phyloP scores from a whole-genome alignment of 2,329 filamentous ascomycete genomes.

The Colletotrichum sp. region DNA sequence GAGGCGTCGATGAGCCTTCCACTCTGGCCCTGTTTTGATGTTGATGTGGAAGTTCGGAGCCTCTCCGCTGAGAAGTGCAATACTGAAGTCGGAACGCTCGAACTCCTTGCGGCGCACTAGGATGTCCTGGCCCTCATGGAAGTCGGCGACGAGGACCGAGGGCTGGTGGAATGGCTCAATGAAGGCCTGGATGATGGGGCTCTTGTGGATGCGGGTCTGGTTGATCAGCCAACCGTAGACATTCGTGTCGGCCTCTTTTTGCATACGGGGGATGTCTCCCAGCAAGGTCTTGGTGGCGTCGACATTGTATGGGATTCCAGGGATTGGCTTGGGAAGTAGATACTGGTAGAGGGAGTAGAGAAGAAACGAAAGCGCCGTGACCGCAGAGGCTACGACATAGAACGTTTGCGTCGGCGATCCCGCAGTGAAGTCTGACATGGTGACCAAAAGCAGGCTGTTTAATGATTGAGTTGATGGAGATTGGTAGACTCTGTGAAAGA shows the following conservation, averaged over 20 bases:
- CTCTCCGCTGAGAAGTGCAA: not conserved
- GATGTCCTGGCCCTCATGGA: slow-evolving; percentile 35
- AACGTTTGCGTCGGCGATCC: not conserved
- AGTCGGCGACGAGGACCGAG: slow-evolving; percentile 33
- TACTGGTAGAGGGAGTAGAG: not conserved
- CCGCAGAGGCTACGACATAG: not conserved
- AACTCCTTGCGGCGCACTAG: slow-evolving; percentile 36
- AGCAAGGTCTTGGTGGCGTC: not conserved
- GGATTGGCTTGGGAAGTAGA: not conserved
- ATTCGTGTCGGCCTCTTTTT: not conserved
- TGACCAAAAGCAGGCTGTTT: no score
- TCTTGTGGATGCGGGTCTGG: not conserved
- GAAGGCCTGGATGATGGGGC: slow-evolving; percentile 34
- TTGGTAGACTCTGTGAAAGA: not conserved
- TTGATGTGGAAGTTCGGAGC: slow-evolving; percentile 33
- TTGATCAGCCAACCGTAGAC: not conserved
- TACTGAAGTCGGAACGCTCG: slow-evolving; percentile 29
- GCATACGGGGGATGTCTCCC: not conserved
- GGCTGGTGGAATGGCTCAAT: slow-evolving; percentile 33
- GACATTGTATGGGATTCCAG: not conserved
- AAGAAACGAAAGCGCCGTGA: not conserved
- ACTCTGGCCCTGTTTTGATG: slow-evolving; percentile 33
- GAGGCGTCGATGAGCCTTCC: slow-evolving; percentile 35
- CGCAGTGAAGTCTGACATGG: not conserved
- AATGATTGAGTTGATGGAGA: not conserved